Evolutionary conservation across 176 grass and related monocot species (phyloP).

Genomic region (Miscanthus lutarioriparius): DNA sequence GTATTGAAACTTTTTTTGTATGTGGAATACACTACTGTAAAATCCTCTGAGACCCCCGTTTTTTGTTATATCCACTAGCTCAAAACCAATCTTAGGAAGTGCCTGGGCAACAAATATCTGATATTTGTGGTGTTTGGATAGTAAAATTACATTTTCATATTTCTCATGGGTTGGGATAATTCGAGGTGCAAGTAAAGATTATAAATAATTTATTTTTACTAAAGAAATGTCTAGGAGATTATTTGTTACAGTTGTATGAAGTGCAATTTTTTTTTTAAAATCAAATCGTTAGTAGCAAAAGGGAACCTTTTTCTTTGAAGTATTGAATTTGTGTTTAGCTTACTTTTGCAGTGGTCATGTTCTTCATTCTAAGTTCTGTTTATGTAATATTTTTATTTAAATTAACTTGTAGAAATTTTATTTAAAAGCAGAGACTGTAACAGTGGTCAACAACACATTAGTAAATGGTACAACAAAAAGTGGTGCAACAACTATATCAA

Average conservation of each 20-base stretch:
- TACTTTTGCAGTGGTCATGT: background rate
- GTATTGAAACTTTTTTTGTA: too few species aligned
- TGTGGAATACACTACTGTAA: too few species aligned
- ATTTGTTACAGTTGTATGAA: background rate
- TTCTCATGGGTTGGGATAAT: background rate
- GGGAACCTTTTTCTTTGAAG: background rate
- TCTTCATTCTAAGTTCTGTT: background rate
- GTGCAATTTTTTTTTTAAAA: too few species aligned
- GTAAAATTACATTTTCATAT: background rate
- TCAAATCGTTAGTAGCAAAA: background rate
- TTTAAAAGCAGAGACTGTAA: conserved; percentile 69
- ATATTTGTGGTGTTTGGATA: background rate
- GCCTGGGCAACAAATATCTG: background rate
- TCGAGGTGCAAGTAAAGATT: background rate
- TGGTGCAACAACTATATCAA: conserved; percentile 64
- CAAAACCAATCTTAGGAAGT: background rate
- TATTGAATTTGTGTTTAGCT: background rate
- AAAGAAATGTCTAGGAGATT: background rate
- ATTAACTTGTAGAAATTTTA: conserved; percentile 22
- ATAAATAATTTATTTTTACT: background rate
- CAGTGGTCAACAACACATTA: conserved; percentile 61
- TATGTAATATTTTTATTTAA: background rate
- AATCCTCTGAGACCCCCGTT: too few species aligned
- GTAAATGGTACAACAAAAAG: conserved; percentile 41
- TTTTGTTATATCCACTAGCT: background rate